Evolutionary conservation across 2,329 filamentous ascomycete genomes (phyloP), one percentile per base, ranked within the genome.

Genomic region (Stagonosporopsis vannaccii): DNA sequence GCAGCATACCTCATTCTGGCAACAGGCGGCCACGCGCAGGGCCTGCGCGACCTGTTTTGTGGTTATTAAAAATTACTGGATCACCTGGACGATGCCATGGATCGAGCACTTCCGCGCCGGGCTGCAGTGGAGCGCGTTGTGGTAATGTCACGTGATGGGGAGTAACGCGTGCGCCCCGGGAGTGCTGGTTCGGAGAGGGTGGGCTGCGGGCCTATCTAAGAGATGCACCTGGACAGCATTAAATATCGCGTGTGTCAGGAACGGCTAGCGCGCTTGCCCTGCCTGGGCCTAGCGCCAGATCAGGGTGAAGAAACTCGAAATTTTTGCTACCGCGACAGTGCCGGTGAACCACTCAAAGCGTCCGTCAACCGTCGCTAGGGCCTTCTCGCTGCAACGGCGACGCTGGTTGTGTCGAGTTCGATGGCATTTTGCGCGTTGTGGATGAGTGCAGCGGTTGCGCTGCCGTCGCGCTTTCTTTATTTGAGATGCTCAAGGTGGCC

Each of bases 1-100:
- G 50, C 39, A 57, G 43, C 69, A 62, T 66, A 73, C 70, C 70
- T 72, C 70, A 72, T 72, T 49, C 58, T 63, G 62, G 59, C 62
- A 57, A 54, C 17, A 39, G 30, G 22, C 36, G 23, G 61, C 41
- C 43, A 37, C 60, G 50, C 28, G 56, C 46, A 22, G 37, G 26
- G 36, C 61, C 59, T 47, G 56, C 51, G 37, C 56, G 43, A 55
- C 26, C 46, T 61, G 37, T n/a, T 53, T 41, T 48, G 39, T 19
- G 37, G 17, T 45, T 28, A 61, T 69, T 68, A 68, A 55, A 65
- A 69, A 71, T 70, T 70, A 71, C 59, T 54, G 47, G 51, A 55
- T 51, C 62, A 63, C 59, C 59, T 54, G 47, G 46, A 51, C 56
- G 40, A 56, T 56, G 66, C 67, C 67, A 71, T 71, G 36, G 61